phyloP scores from a whole-genome alignment of 2,329 filamentous ascomycete genomes.

The Lachnellula subtilissima region DNA sequence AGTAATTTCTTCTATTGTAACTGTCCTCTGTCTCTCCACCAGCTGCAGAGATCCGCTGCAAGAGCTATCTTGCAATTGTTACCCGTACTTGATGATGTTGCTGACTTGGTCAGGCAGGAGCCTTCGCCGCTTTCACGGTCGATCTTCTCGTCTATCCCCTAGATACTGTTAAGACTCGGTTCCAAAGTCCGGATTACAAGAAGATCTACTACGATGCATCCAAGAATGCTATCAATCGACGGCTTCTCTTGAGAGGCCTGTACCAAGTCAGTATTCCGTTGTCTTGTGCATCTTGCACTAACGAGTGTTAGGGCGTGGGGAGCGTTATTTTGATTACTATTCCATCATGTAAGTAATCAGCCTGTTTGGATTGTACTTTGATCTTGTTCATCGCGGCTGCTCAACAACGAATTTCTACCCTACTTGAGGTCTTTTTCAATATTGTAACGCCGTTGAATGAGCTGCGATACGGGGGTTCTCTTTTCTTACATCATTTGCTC shows the following conservation, averaged over 20 bases:
- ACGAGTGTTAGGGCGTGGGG: slow-evolving; percentile 55
- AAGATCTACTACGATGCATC: slow-evolving; percentile 57
- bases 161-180: slow-evolving; percentile 83
- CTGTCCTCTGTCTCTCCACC: too few species aligned
- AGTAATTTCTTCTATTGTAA: slow-evolving; percentile 23
- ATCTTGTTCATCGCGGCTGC: too few species aligned
- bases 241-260: slow-evolving; percentile 62
- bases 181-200: slow-evolving; percentile 73
- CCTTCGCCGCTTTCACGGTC: slow-evolving; percentile 78
- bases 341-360: slow-evolving; percentile 60
- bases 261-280: slow-evolving; percentile 52
- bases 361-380: too few species aligned
- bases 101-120: slow-evolving; percentile 60
- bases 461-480: too few species aligned
- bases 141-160: slow-evolving; percentile 74
- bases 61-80: too few species aligned
- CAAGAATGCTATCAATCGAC: slow-evolving; percentile 49
- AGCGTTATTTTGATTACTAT: slow-evolving; percentile 81
- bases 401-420: too few species aligned
- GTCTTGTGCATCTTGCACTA: neutral
- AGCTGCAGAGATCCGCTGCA: too few species aligned
- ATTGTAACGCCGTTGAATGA: too few species aligned
- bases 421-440: too few species aligned
- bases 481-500: slow-evolving; percentile 8
- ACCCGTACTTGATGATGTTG: neutral